phyloP scores from a whole-genome alignment of 164 flowering plant species.

The Nelumbo lutea region DNA sequence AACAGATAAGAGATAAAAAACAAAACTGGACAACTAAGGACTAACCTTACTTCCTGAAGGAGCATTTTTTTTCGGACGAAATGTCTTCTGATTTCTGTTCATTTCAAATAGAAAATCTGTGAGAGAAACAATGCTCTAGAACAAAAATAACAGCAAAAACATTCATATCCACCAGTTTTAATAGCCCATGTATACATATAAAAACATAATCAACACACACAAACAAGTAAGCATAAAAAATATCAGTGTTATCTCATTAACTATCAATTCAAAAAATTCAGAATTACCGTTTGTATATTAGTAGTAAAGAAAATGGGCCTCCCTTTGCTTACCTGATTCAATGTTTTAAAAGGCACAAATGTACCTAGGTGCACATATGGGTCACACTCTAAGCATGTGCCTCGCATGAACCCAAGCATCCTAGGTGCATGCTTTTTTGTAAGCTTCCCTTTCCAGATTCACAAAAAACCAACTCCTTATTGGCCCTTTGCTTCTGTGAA shows the following conservation, averaged over 20 bases:
- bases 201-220: not conserved
- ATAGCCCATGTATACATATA: not conserved
- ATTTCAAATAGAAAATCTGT: not conserved
- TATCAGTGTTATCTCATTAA: not conserved
- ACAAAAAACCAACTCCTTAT: too few species aligned
- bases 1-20: not conserved
- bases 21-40: not conserved
- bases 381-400: too few species aligned
- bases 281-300: not conserved
- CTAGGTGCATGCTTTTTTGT: too few species aligned
- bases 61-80: constrained; percentile 66
- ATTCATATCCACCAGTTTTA: not conserved
- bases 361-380: too few species aligned
- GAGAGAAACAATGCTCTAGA: not conserved
- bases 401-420: too few species aligned
- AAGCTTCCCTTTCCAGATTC: too few species aligned
- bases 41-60: constrained; percentile 63
- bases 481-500: too few species aligned
- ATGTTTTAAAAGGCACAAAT: too few species aligned
- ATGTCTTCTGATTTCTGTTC: constrained; percentile 68
- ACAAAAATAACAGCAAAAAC: not conserved
- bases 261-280: not conserved
- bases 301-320: not conserved
- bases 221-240: not conserved
- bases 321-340: too few species aligned